These are phyloP conservation scores for Xylaria grammica DNA, from an alignment of 495 filamentous ascomycete species.

Conservation along the genomic window DNA sequence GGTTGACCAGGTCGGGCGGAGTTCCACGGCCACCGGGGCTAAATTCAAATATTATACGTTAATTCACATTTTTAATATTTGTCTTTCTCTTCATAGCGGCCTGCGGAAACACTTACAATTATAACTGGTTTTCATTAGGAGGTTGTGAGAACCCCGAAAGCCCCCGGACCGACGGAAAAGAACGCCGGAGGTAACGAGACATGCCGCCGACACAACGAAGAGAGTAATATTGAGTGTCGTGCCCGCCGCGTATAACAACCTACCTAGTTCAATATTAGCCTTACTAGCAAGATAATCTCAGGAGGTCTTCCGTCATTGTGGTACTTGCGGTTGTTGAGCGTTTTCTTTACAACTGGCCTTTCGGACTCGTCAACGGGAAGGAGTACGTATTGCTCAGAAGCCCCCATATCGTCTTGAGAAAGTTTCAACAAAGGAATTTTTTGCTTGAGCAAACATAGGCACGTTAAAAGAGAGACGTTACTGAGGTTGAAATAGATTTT, in stretches of 20 bases:
- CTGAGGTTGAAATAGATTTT: background rate
- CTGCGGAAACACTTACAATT: background rate
- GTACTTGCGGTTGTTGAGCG: background rate
- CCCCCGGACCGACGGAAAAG: background rate
- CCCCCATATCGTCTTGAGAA: background rate
- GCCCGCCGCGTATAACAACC: background rate
- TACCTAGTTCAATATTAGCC: background rate
- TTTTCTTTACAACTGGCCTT: background rate
- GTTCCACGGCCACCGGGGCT: slow-evolving; percentile 1
- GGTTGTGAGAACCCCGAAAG: background rate
- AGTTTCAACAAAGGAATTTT: too few species aligned
- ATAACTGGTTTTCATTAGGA: background rate
- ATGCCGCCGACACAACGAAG: background rate
- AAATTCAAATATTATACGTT: background rate
- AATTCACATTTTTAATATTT: background rate
- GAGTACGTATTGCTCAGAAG: background rate
- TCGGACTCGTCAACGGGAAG: background rate
- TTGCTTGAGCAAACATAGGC: too few species aligned
- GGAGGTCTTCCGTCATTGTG: background rate
- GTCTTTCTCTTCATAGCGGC: background rate
- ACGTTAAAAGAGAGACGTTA: too few species aligned
- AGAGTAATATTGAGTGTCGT: background rate
- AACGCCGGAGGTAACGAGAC: background rate
- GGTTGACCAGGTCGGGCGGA: background rate
- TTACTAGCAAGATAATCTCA: too few species aligned